Base-by-base conservation (phyloP, 805 yeast genomes). In the Pichia kluyveri region DNA sequence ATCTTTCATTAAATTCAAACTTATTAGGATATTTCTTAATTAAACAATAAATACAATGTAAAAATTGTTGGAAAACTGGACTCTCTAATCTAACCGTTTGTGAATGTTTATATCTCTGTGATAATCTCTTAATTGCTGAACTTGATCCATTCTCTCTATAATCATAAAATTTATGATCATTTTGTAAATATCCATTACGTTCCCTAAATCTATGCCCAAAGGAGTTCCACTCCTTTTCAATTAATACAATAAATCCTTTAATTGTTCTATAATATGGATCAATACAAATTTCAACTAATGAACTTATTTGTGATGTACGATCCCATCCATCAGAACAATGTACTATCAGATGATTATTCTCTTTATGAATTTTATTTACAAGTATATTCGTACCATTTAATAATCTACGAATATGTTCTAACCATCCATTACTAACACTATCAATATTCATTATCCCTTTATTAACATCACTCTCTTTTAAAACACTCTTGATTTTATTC, bases 321-420 rank as follows among this genome's bases (percentile, higher is more conserved):
- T 93, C 99, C 99, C 99, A 93, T 1, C 99, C 99, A 68, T 93
- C 99, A 0, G 97, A 88, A 62, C 99, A 93, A 68, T 93, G 99
- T 8, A 93, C 76, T 10, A 93, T 61, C 5, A 91, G 74, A 62
- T 91, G 95, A 18, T 93, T 84, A 52, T 82, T 79, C 63, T 88
- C 87, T 56, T 83, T 77, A 46, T 86, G 86, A 23, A 93, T 75
- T n/a, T 91, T 84, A 59, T 87, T 83, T 27, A 84, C 79, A 42
- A 93, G 76, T 36, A 85, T 73, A 48, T 86, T 90, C 0, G 89
- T 83, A 0, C 95, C 82, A 43, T 80, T 80, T 44, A 93, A 63
- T 36, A 91, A 71, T 19, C 83, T 72, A 11, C 80, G 71, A 3
- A 87, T 68, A 51, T 87, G 80, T 57, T 79, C 81, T 19, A 88